Evolutionary conservation across 2,329 filamentous ascomycete genomes (phyloP).

Genomic region (Curvularia eragrostidis): DNA sequence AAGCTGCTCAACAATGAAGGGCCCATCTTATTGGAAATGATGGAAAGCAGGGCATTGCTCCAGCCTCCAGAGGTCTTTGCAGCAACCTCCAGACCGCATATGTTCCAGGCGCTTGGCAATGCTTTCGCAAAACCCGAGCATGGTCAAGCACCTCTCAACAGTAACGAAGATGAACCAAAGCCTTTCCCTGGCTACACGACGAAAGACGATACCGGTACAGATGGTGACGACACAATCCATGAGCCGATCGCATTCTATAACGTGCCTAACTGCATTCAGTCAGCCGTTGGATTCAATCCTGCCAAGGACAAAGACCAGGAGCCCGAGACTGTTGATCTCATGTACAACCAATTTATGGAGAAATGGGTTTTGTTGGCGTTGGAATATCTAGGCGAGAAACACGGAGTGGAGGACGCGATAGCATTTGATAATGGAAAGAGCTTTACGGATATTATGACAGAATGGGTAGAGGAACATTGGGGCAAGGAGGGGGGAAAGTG

Average conservation of each 20-base stretch:
- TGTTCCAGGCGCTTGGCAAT: slow-evolving; percentile 16
- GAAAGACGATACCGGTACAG: slow-evolving; percentile 77
- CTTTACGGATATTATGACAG: slow-evolving; percentile 64
- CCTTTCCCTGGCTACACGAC: slow-evolving; percentile 88
- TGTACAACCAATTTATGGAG: slow-evolving; percentile 92
- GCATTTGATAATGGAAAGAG: slow-evolving; percentile 61
- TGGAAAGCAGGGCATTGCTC: slow-evolving; percentile 46
- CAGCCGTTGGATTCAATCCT: slow-evolving; percentile 64
- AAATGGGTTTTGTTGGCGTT: slow-evolving; percentile 80
- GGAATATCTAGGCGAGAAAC: slow-evolving; percentile 63
- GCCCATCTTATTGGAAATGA: slow-evolving; percentile 53
- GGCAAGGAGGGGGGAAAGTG: slow-evolving; percentile 25
- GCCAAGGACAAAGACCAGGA: slow-evolving; percentile 46
- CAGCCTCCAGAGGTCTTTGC: slow-evolving; percentile 56
- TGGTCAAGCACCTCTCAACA: slow-evolving; percentile 20
- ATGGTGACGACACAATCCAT: slow-evolving; percentile 92
- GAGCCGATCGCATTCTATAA: slow-evolving; percentile 73
- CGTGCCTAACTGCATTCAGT: slow-evolving; percentile 84
- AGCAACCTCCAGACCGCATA: slow-evolving; percentile 29
- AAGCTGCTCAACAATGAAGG: slow-evolving; percentile 65
- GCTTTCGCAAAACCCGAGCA: slow-evolving; percentile 12
- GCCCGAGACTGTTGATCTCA: slow-evolving; percentile 80
- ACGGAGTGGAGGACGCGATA: slow-evolving; percentile 59
- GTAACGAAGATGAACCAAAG: slow-evolving; percentile 7
- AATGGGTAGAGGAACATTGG: slow-evolving; percentile 67